Conservation (phyloP, 2,329 filamentous ascomycete species). For the Monilinia aucupariae region DNA sequence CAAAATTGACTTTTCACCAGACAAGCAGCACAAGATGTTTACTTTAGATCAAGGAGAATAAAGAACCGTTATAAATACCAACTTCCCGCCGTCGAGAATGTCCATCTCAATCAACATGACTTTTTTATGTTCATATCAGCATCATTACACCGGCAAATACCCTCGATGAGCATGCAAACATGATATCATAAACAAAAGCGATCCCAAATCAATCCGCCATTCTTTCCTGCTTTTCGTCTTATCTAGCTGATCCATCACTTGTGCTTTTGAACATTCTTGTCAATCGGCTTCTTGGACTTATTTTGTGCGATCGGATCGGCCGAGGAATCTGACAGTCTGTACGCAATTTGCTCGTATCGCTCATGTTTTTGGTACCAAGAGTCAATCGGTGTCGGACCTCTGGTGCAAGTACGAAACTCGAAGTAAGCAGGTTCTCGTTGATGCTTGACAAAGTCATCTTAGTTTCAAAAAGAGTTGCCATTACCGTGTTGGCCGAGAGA, state of each 20-base stretch:
- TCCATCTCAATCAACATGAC: not conserved
- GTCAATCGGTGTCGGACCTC: not conserved
- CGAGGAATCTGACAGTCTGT: not conserved
- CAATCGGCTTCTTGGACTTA: not conserved
- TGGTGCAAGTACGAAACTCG: not conserved
- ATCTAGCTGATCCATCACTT: not conserved
- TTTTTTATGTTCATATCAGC: not conserved
- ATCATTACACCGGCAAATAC: not conserved
- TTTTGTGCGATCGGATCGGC: not conserved
- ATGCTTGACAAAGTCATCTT: not conserved
- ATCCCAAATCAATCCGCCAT: not conserved
- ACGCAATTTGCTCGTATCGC: constrained; percentile 3
- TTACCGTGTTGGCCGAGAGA: not conserved
- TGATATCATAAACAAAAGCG: not conserved
- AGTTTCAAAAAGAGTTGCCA: too few relatives aligned
- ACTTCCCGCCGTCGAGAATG: not conserved
- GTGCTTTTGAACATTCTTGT: not conserved
- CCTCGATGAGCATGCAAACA: not conserved
- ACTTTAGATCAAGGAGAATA: not conserved
- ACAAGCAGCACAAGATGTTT: not conserved
- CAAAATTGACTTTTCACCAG: not conserved
- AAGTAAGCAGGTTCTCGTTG: not conserved
- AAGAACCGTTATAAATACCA: not conserved
- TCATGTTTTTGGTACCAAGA: not conserved
- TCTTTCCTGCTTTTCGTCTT: not conserved